These are phyloP conservation scores for Suhomyces anneliseae DNA, from an alignment of 1,139 yeast genomes.

Conservation along the genomic window DNA sequence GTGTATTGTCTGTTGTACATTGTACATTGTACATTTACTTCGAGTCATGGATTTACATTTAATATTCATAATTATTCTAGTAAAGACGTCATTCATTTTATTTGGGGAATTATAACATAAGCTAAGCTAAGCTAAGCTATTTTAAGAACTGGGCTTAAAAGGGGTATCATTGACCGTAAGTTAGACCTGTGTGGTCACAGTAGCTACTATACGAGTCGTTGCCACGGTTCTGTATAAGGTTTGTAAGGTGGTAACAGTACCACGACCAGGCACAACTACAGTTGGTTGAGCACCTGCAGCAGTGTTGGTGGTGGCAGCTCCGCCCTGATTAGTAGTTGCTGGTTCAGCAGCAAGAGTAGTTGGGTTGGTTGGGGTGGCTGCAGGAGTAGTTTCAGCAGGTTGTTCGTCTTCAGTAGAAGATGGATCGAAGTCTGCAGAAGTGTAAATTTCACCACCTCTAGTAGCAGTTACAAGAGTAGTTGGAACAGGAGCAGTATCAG, in stretches of 20 bases:
- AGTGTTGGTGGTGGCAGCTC: background rate
- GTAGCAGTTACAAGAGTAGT: conserved; percentile 2
- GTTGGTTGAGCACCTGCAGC: background rate
- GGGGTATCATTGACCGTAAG: conserved; percentile 1
- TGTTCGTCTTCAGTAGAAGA: background rate
- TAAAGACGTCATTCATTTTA: no score
- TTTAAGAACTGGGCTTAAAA: no score
- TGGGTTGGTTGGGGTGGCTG: background rate
- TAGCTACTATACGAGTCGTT: conserved; percentile 10
- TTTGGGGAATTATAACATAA: no score
- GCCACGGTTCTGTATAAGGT: conserved; percentile 15
- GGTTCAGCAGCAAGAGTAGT: conserved; percentile 1
- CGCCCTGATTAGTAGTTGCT: background rate
- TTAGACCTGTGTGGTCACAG: conserved; percentile 6
- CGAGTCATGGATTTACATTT: no score
- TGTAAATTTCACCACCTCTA: background rate
- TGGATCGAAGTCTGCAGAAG: conserved; percentile 1
- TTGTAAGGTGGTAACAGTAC: conserved; percentile 10
- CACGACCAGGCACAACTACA: background rate
- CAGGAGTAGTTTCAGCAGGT: conserved; percentile 1
- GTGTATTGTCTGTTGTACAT: no score
- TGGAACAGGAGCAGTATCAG: conserved; percentile 2
- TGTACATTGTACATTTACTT: no score
- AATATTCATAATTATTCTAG: no score
- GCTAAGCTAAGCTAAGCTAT: no score